Evolutionary conservation across 768 basidiomycete species (phyloP).

Genomic region (Leccinum uliginosum): DNA sequence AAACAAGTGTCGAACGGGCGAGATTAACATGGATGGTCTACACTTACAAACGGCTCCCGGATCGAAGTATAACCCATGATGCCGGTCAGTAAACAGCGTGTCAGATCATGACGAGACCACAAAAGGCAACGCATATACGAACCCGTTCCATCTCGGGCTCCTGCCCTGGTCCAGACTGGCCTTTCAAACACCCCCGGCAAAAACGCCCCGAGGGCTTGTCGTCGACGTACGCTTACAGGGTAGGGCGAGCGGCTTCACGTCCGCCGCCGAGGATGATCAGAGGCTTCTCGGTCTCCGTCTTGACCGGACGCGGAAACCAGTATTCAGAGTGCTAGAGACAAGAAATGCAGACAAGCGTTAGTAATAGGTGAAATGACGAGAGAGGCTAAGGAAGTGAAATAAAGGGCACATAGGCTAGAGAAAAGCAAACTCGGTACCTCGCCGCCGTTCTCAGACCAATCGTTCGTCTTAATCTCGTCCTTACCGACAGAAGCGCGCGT

Average conservation of each 20-base stretch:
- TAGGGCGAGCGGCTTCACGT: slow-evolving; percentile 38
- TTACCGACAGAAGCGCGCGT: slow-evolving; percentile 37
- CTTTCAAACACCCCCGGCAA: slow-evolving; percentile 54
- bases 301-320: slow-evolving; percentile 72
- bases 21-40: not conserved
- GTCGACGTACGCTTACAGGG: slow-evolving; percentile 46
- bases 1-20: not conserved
- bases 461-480: slow-evolving; percentile 37
- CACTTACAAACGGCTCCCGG: slow-evolving; percentile 62
- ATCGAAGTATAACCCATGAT: slow-evolving; percentile 73
- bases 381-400: too few species aligned
- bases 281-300: slow-evolving; percentile 34
- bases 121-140: slow-evolving; percentile 13
- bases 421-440: slow-evolving; percentile 15
- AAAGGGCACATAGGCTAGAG: not conserved
- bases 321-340: slow-evolving; percentile 57
- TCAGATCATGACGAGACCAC: not conserved
- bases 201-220: slow-evolving; percentile 56
- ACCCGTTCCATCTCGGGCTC: slow-evolving; percentile 83
- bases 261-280: slow-evolving; percentile 74
- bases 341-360: too few species aligned
- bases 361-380: too few species aligned
- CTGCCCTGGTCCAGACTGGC: slow-evolving; percentile 40
- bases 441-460: slow-evolving; percentile 41
- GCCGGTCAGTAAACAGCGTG: slow-evolving; percentile 50